These are phyloP conservation scores for California macrophylla DNA, from an alignment of 441 rosid species.

Conservation along the genomic window DNA sequence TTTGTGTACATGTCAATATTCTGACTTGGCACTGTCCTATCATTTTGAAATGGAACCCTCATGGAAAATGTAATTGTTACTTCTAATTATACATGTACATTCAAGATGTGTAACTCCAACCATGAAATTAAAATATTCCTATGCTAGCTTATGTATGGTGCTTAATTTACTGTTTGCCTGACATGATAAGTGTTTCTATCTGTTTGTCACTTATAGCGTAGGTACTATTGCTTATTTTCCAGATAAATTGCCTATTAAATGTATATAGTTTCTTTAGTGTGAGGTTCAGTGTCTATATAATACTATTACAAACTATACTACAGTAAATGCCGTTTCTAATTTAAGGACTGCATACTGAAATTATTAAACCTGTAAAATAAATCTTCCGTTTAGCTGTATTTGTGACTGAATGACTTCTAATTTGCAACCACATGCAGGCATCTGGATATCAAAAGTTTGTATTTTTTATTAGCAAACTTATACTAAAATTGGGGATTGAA, in stretches of 20 bases:
- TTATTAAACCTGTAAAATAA: neutral
- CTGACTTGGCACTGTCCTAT: neutral
- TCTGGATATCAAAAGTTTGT: constrained; percentile 48
- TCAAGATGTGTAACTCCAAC: neutral
- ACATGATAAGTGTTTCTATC: neutral
- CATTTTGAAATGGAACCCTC: neutral
- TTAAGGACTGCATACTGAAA: neutral
- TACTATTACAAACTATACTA: neutral
- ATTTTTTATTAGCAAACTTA: constrained; percentile 60
- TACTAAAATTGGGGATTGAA: constrained; percentile 47
- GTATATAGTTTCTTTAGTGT: neutral
- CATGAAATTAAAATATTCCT: neutral
- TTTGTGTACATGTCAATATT: neutral
- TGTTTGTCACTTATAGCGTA: neutral
- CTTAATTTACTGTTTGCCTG: constrained; percentile 1
- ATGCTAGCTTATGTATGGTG: neutral
- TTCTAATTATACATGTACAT: neutral
- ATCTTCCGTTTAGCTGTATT: constrained; percentile 7
- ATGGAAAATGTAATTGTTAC: neutral
- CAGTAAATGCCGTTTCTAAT: neutral
- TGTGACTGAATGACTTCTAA: constrained; percentile 8
- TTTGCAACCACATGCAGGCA: constrained; percentile 34
- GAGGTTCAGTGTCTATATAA: neutral
- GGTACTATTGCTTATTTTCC: neutral
- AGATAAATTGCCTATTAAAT: neutral